phyloP scores from a whole-genome alignment of 805 yeast genomes.

The Scheffersomyces coipomensis region DNA sequence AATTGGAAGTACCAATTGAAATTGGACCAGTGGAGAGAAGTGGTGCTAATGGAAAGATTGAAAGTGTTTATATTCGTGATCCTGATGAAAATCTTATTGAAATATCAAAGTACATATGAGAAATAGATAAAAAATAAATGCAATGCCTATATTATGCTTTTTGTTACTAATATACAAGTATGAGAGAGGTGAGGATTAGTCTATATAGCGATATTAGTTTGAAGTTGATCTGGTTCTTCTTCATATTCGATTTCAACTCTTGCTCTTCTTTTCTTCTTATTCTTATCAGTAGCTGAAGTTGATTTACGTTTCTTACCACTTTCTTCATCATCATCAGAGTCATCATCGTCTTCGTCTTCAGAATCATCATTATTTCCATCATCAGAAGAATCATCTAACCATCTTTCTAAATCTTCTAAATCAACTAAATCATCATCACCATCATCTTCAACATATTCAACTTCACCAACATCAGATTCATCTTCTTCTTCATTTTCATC shows the following conservation, averaged over 20 bases:
- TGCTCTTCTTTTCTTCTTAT: constrained; percentile 59
- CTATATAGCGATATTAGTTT: constrained; percentile 31
- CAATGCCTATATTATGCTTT: too few relatives aligned
- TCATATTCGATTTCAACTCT: constrained; percentile 84
- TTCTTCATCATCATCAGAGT: constrained; percentile 30
- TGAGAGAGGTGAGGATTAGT: too few relatives aligned
- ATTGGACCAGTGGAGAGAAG: constrained; percentile 5
- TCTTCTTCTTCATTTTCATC: constrained; percentile 50
- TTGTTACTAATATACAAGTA: constrained; percentile 4
- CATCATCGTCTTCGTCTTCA: constrained; percentile 36
- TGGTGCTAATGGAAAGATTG: constrained; percentile 6
- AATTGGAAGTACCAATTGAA: constrained; percentile 1
- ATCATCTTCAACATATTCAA: constrained; percentile 89
- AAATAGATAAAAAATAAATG: not conserved
- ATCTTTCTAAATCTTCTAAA: constrained; percentile 87
- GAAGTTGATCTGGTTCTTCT: constrained; percentile 50
- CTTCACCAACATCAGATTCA: constrained; percentile 65
- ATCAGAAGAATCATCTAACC: constrained; percentile 58
- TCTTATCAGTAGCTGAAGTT: constrained; percentile 33
- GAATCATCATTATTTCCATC: constrained; percentile 28
- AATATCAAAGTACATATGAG: not conserved
- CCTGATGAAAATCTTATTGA: constrained; percentile 6
- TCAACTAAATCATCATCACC: constrained; percentile 89
- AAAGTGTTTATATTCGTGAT: constrained; percentile 7
- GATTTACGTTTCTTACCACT: constrained; percentile 21